phyloP scores from a whole-genome alignment of 805 yeast genomes.

The Candida pini region DNA sequence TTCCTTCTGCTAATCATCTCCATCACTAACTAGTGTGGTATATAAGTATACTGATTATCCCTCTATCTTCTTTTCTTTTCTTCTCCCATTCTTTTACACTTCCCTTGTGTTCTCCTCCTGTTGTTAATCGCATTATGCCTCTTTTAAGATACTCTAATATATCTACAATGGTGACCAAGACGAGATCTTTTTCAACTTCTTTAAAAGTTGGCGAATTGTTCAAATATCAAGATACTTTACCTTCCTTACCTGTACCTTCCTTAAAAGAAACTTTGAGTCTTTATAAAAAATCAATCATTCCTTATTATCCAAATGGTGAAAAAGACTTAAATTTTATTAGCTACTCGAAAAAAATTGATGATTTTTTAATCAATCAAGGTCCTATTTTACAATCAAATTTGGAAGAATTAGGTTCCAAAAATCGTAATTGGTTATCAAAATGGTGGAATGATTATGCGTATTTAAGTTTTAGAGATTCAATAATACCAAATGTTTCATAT shows the following conservation, averaged over 20 bases:
- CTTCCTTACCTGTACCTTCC: conserved; percentile 83
- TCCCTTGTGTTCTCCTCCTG: background rate
- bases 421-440: conserved; percentile 82
- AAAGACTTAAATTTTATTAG: conserved; percentile 30
- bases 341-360: conserved; percentile 55
- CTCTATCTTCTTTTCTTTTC: no score
- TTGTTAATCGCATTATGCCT: no score
- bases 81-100: background rate
- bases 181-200: conserved; percentile 1
- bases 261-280: conserved; percentile 62
- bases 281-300: conserved; percentile 69
- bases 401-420: conserved; percentile 43
- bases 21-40: no score
- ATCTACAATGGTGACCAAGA: background rate
- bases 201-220: conserved; percentile 57
- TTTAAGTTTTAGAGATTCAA: conserved; percentile 85
- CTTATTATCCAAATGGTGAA: conserved; percentile 51
- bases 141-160: no score
- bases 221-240: conserved; percentile 67
- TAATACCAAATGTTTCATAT: conserved; percentile 91
- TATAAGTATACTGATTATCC: no score
- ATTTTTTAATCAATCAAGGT: conserved; percentile 58
- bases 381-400: conserved; percentile 71
- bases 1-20: no score
- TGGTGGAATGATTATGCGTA: conserved; percentile 96